Base-by-base conservation (phyloP, 2,329 filamentous ascomycete species). In the Sclerotinia spermophila region DNA sequence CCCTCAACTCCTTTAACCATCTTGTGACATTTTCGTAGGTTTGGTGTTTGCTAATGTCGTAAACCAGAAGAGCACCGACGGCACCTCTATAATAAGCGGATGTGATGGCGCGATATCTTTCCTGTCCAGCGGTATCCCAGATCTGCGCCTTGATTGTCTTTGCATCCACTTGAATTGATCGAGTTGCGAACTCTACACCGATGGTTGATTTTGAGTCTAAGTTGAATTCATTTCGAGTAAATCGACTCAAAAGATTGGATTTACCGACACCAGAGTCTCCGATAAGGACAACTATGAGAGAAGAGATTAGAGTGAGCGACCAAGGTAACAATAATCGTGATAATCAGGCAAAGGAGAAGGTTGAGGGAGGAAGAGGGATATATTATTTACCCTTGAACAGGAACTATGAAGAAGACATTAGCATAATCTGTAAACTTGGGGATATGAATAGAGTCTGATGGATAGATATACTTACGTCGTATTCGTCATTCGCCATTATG, bases 121-220 rank as follows among this genome's bases (percentile, higher is more conserved):
- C 96, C 86, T 99, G 96, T 77, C 96, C 96, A 76, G 96, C 96
- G 72, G 96, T 99, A 86, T 99, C 96, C 96, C 96, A 99, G 80
- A 99, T 99, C 86, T 99, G 96, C 78, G 96, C 96, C 88, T 99
- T 99, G 90, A 99, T 99, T 75, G 96, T 99, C 89, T 99, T 99
- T 81, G 92, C 92, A 84, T 99, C 96, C 80, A 99, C 96, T 84
- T 98, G 95, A 82, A 99, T 99, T 77, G 94, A 97, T 75, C 96
- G 91, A 78, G 96, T 99, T 79, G 96, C 96, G 82, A 99, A 99
- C 85, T 99, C 96, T 82, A 99, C 96, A 79, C 96, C 96, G 84
- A 99, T 99, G 78, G 96, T 99, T 75, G 96, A 98, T 89, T 99
- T 98, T 82, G 95, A 97, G 85, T 99, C 96, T 76, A 98, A 89